Base-by-base conservation (phyloP, 2,329 filamentous ascomycete genomes). In the Polychaeton citri region DNA sequence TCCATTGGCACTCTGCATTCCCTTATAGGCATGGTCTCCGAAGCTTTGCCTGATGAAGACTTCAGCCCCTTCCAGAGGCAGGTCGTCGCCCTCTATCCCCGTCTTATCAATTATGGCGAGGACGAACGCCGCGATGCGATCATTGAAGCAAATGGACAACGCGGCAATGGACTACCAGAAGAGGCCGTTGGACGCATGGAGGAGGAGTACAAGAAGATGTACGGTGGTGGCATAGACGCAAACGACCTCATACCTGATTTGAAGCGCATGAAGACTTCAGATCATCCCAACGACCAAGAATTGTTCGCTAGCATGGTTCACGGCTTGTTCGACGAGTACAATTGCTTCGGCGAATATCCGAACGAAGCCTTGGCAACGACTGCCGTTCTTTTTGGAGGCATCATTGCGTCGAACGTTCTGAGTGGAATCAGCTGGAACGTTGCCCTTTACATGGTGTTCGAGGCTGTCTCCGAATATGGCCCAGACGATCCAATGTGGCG, bases 281-380 rank as follows among this genome's bases (percentile, higher is more conserved):
- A 76, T 33, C 81, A 90, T 41, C 72, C 84, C 2, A 65, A 79
- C 12, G 85, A 95, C 41, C 90, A 96, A 56, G 90, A 98, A 54
- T 73, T 95, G 5, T 98, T 98, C 55, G 83, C 88, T 10, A 95
- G 88, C 63, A 98, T 98, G 86, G 93, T 98, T 21, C 87, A 95
- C 52, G 90, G 90, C 1, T 67, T 98, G 3, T 95, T 98, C 49
- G 90, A 98, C 50, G 90, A 98, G 63, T 98, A 95, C 57, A 80
- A 80, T 37, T 92, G 94, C 53, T 98, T 95, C 55, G 76, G 81
- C 28, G 87, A 92, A 52, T 98, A 98, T 57, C 92, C 92, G 0
- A 68, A 95, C n/a, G 88, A 95, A 53, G 90, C 90, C 5, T 66
- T 98, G 34, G 88, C 88, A 6, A 96, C 88, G 8, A 98, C 90